Evolutionary conservation across 306 rosid species (phyloP), one percentile per base, ranked within the genome.

Genomic region (Trichosanthes truncata): DNA sequence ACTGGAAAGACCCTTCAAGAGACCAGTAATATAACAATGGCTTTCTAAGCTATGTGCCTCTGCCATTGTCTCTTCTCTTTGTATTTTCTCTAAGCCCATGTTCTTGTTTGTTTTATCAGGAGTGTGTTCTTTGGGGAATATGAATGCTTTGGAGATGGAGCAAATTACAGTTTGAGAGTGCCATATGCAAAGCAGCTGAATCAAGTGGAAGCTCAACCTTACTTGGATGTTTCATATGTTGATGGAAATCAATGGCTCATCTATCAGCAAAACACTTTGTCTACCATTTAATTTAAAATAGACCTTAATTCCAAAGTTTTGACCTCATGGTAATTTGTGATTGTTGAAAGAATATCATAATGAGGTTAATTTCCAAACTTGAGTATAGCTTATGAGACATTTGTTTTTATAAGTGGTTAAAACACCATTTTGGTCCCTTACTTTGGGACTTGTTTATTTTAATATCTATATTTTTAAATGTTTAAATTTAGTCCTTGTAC

Each of bases 91-190:
- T 48, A 48, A 48, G 53, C 53, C 53, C 53, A 48, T 45, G 49
- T 11, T 46, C 0, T 46, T 23, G 4, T 73, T 57, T 15, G 6
- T n/a, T 55, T 43, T 60, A 6, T 33, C 83, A 93, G 96, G 88
- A 88, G 76, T n/a, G 89, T 92, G 13, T 87, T 88, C 53, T 92
- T 90, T 81, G 92, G 94, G 45, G 96, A 94, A 80, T 90, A 90
- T 51, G 72, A 25, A 51, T 89, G 96, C 82, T 17, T 25, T 8
- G 97, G 97, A 81, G 52, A 66, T 0, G 94, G 98, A 62, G 82
- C 94, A 60, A 87, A 87, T 79, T 83, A 77, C 78, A 83, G 87
- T 0, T 79, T 82, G 12, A 88, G 96, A 80, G 90, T 80, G 66
- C 80, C 91, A n/a, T 92, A 87, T 63, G 87, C 79, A 18, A 92